Percentiles rank a stretch among this genome's conserved stretches.
These are phyloP conservation scores for Paramecium sexaurelia DNA, from an alignment of 73 alveolate species.

Conservation along the genomic window DNA sequence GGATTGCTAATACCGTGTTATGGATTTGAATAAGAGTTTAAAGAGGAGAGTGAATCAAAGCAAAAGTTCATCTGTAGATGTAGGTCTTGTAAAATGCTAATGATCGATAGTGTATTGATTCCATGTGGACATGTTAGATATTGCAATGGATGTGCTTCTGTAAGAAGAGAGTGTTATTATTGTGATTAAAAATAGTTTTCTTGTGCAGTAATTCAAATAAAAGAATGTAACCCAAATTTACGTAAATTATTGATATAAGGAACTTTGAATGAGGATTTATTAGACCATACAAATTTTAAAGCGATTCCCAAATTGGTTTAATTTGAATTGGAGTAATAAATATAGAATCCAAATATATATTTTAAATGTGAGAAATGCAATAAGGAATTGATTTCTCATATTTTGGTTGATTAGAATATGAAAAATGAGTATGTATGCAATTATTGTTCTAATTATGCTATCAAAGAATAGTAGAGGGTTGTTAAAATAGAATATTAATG, in stretches of 20 bases:
- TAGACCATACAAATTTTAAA: neutral
- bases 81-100: neutral
- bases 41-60: neutral
- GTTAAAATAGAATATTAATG: neutral
- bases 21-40: neutral
- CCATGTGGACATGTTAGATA: conserved; percentile 52
- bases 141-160: neutral
- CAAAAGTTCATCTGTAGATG: neutral
- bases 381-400: neutral
- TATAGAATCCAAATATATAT: neutral
- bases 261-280: neutral
- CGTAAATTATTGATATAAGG: neutral
- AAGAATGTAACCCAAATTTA: neutral
- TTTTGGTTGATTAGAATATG: neutral
- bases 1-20: neutral
- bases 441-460: neutral
- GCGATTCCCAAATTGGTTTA: neutral
- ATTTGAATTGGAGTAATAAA: neutral
- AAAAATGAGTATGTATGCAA: neutral
- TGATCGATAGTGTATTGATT: neutral
- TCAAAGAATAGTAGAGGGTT: neutral
- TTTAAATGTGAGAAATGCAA: neutral
- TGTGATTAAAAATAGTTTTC: neutral
- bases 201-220: neutral
- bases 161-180: neutral